Conservation (phyloP, 495 filamentous ascomycete species). For the Cercophora scortea region DNA sequence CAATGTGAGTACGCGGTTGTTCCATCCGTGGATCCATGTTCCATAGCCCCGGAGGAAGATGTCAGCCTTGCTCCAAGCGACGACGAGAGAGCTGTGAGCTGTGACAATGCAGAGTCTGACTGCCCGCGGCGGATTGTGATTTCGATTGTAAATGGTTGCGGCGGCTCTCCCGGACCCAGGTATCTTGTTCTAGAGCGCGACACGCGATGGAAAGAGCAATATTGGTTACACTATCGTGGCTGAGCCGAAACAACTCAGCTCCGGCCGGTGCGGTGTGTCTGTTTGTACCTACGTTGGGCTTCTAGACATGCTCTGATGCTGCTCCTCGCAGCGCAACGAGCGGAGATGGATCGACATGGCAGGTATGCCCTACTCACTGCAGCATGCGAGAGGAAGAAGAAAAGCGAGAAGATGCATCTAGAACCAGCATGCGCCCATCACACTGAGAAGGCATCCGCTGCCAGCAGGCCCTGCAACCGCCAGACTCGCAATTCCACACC, state of each 20-base stretch:
- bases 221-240: constrained; percentile 13
- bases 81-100: not conserved
- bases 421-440: not conserved
- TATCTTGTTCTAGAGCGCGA: not conserved
- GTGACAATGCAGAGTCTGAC: not conserved
- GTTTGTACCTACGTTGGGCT: not conserved
- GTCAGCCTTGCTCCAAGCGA: not conserved
- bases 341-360: not conserved
- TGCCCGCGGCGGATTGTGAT: not conserved
- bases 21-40: constrained; percentile 3
- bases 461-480: not conserved
- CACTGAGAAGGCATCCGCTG: not conserved
- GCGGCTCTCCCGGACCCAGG: not conserved
- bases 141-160: not conserved
- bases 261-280: not conserved
- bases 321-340: not conserved
- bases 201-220: not conserved
- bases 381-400: not conserved
- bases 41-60: not conserved
- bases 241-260: constrained; percentile 8
- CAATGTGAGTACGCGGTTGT: constrained; percentile 8
- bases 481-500: constrained; percentile 5
- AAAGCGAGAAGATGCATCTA: not conserved
- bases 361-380: not conserved
- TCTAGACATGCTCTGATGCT: not conserved